Base-by-base conservation (phyloP, 495 filamentous ascomycete genomes). In the Tuber magnatum region DNA sequence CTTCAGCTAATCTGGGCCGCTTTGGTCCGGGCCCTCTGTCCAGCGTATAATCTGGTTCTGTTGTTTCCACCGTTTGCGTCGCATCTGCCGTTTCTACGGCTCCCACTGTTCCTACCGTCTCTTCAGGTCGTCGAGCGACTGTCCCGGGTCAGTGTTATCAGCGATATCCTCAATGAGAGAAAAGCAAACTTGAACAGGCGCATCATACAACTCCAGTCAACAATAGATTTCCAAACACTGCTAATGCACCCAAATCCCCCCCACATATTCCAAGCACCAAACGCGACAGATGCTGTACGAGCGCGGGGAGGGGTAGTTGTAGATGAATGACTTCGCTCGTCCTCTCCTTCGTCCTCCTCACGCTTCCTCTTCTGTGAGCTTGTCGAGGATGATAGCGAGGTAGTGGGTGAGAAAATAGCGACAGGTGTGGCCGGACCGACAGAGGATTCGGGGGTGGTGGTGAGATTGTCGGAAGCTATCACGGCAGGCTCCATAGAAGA, bases 331-430 rank as follows among this genome's bases (percentile, higher is more conserved):
- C 56, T 20, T 28, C n/a, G 3, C 14, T 32, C n/a, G 51, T 32
- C 51, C n/a, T 61, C 51, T 14, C 72, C 77, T 61, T 75, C 28
- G 56, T 16, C 56, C n/a, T 75, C 77, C 72, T 71, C 76, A 51
- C 77, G 77, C 69, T 79, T 79, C 65, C 77, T 74, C 46, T 79
- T 79, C 38, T 77, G 77, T 24, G 72, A 71, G 44, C 35, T 39
- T 35, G 76, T 75, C 35, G 72, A 79, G 43, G 77, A 70, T n/a
- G 77, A 44, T 32, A 76, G 73, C 1, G 73, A 76, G 22, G 73
- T 38, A 20, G 75, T 46, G 4, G 28, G 8, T 14, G 75, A 68
- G 7, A 72, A 79, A 46, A 65, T 28, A 10, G 77, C 71, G 28
- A 77, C 72, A 18, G 77, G 72, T 70, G 77, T 76, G 1, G 77